Evolutionary conservation across 345 rosid species (phyloP).

Genomic region (Pugionium cornutum): DNA sequence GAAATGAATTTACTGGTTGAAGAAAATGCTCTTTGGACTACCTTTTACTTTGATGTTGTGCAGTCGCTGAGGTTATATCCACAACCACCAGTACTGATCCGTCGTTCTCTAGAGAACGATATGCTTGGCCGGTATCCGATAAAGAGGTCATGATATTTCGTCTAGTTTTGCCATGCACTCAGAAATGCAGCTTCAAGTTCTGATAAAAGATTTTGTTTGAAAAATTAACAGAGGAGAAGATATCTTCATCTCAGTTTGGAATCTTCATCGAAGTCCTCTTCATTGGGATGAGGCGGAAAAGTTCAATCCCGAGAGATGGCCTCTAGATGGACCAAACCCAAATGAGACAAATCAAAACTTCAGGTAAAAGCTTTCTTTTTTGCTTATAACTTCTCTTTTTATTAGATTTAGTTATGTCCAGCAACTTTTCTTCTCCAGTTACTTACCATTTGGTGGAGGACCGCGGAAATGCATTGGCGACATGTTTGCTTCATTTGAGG

Average conservation of each 20-base stretch:
- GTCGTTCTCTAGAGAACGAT: slow-evolving; percentile 76
- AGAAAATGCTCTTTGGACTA: slow-evolving; percentile 8
- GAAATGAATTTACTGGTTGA: slow-evolving; percentile 1
- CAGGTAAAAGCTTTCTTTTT: slow-evolving; percentile 45
- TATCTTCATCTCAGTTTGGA: slow-evolving; percentile 91
- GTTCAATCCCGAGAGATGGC: slow-evolving; percentile 98
- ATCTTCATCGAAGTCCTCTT: slow-evolving; percentile 82
- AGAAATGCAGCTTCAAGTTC: slow-evolving; percentile 16
- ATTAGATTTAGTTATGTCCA: background rate
- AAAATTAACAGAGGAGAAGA: slow-evolving; percentile 71
- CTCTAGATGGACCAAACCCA: slow-evolving; percentile 91
- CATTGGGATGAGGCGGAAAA: slow-evolving; percentile 76
- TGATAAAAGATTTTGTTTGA: slow-evolving; percentile 23
- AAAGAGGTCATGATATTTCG: slow-evolving; percentile 49
- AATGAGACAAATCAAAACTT: slow-evolving; percentile 94
- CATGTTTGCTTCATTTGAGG: slow-evolving; percentile 96
- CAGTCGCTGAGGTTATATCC: slow-evolving; percentile 93
- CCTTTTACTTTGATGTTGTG: slow-evolving; percentile 31
- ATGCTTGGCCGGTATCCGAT: slow-evolving; percentile 80
- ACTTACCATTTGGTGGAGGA: slow-evolving; percentile 98
- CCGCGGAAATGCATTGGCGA: slow-evolving; percentile 95
- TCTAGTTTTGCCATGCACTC: background rate
- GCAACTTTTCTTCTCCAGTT: slow-evolving; percentile 48
- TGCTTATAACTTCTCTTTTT: background rate
- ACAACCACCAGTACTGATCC: slow-evolving; percentile 95